These are phyloP conservation scores for Lathyrus tuberosus DNA, from an alignment of 306 rosid genomes.

Conservation along the genomic window DNA sequence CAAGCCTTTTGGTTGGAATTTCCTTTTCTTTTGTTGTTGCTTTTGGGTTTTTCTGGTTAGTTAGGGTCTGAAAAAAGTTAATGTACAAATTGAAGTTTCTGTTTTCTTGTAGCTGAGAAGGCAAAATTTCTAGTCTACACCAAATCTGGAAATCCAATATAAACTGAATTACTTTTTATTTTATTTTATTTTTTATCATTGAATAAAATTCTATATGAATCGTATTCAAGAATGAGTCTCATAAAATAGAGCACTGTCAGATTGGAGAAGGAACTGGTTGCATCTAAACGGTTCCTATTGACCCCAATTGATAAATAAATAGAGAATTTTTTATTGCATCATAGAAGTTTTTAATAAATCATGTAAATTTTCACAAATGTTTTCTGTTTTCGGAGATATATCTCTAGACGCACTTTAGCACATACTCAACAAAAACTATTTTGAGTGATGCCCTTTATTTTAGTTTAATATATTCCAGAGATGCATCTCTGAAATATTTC, in stretches of 20 bases:
- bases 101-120: constrained; percentile 22
- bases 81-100: constrained; percentile 25
- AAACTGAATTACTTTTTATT: neutral
- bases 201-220: neutral
- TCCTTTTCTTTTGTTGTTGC: constrained; percentile 32
- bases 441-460: too few relatives aligned
- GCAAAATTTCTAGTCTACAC: constrained; percentile 17
- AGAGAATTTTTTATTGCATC: too few relatives aligned
- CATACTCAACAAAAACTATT: too few relatives aligned
- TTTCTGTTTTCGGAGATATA: too few relatives aligned
- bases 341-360: too few relatives aligned
- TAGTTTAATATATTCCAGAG: too few relatives aligned
- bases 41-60: constrained; percentile 20
- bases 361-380: too few relatives aligned
- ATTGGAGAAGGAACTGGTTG: neutral
- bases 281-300: neutral
- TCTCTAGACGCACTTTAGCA: too few relatives aligned
- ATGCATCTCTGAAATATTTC: too few relatives aligned
- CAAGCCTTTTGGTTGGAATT: constrained; percentile 32
- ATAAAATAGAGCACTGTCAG: neutral
- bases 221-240: neutral
- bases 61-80: constrained; percentile 8
- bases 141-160: constrained; percentile 18
- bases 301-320: neutral
- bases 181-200: neutral